Evolutionary conservation across 208 protist genomes (phyloP).

Genomic region (Leishmania braziliensis): DNA sequence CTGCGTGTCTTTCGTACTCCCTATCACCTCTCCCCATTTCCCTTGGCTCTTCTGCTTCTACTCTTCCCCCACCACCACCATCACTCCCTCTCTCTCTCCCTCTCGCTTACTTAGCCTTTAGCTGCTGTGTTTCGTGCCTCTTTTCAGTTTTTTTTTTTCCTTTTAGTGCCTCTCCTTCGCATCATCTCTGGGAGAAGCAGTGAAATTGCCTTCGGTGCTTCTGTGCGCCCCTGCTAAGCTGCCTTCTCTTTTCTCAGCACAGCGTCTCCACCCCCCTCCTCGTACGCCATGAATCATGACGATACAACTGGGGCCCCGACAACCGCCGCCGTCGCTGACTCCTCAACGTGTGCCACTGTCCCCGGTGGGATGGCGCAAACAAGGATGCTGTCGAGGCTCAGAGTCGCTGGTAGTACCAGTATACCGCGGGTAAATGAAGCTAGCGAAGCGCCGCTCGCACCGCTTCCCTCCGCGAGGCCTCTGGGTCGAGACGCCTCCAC

Average conservation of each 20-base stretch:
- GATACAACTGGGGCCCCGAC: not conserved
- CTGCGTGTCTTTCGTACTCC: not conserved
- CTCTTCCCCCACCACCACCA: no score
- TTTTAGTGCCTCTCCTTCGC: not conserved
- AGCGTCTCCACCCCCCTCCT: not conserved
- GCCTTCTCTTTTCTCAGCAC: not conserved
- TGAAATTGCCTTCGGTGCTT: no score
- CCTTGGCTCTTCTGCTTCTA: not conserved
- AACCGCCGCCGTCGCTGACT: not conserved
- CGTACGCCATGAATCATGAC: not conserved
- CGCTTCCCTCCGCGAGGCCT: not conserved
- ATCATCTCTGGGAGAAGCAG: no score
- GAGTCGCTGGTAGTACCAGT: not conserved
- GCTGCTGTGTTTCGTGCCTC: not conserved
- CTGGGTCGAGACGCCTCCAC: not conserved
- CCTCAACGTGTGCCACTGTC: not conserved
- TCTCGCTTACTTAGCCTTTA: not conserved
- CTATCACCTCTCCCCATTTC: no score
- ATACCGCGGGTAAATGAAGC: not conserved
- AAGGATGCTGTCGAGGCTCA: not conserved
- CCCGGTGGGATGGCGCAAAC: not conserved
- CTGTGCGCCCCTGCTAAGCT: no score
- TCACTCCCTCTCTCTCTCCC: no score
- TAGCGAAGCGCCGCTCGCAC: not conserved
- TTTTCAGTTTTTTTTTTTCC: not conserved